Conservation (phyloP, 495 filamentous ascomycete species). For the Penicillium egyptiacum region DNA sequence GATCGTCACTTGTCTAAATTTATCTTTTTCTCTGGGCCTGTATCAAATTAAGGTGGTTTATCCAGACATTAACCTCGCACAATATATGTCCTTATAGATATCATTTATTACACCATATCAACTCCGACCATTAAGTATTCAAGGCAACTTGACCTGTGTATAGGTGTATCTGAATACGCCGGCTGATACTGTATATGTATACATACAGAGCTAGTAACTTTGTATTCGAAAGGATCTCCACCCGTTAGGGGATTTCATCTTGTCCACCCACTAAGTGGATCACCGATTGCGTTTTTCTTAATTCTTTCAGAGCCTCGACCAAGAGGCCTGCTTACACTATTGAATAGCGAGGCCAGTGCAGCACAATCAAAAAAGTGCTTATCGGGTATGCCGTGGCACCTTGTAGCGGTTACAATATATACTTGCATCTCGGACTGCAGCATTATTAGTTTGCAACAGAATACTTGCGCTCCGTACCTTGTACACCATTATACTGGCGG, state of each 20-base stretch:
- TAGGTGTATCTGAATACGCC: slow-evolving; percentile 1
- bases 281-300: slow-evolving; percentile 21
- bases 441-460: slow-evolving; percentile 1
- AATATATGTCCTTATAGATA: not conserved
- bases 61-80: not conserved
- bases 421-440: not conserved
- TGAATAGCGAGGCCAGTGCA: slow-evolving; percentile 8
- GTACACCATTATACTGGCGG: not conserved
- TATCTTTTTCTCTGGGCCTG: not conserved
- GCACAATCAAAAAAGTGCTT: not conserved
- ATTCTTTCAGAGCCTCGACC: slow-evolving; percentile 22
- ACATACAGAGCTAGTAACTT: slow-evolving; percentile 16
- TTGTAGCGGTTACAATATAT: not conserved
- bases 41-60: not conserved
- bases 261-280: slow-evolving; percentile 28
- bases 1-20: slow-evolving; percentile 4
- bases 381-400: slow-evolving; percentile 5
- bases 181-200: slow-evolving; percentile 6
- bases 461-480: slow-evolving; percentile 11
- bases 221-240: slow-evolving; percentile 23
- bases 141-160: not conserved
- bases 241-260: slow-evolving; percentile 22
- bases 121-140: not conserved
- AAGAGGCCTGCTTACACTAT: slow-evolving; percentile 1
- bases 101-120: not conserved